Evolutionary conservation across 371 early-diverging fungal genomes (phyloP), one percentile per base, ranked within the genome.

Genomic region (Mucor lusitanicus): DNA sequence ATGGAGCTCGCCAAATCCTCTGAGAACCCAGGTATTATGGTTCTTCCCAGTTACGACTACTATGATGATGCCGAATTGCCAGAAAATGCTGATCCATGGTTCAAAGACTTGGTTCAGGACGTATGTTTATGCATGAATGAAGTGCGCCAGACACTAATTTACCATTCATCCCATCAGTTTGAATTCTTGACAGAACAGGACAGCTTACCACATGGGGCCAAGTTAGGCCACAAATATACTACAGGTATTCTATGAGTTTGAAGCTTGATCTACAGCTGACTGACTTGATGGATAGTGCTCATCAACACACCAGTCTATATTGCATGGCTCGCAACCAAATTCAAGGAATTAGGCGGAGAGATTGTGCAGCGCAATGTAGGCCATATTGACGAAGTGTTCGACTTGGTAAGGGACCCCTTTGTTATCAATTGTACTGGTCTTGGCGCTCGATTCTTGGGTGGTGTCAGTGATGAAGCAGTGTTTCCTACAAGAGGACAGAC

Each of bases 361-460:
- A 66, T 86, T 6, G 68, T 80, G 25, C 76, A 77, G 9, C 66
- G 71, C 12, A 62, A 73, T 3, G 55, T 92, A 12, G 56, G 65
- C 0, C 81, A 88, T 69, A 76, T 93, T 9, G 68, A 77, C 23
- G 90, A 92, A 33, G 64, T 66, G 2, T 67, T 73, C 59, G 62
- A 65, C 44, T 25, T 67, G 8, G 63, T 57, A 17, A 2, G 28
- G 7, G 9, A 46, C 1, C 74, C 77, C 19, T 75, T 87, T 21
- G 85, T 93, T 25, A 81, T 95, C 61, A 92, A 93, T 66, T 95
- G 95, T 68, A 86, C 92, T 3, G 95, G 94, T 0, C 70, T 88
- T 28, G 86, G 87, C 8, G 83, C 92, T 9, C 61, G 82, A 32
- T 78, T 69, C 15, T 71, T 95, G 1, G 91, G 88, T 3, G 93